Conservation (phyloP, 768 basidiomycete genomes). For the Termitomyces sp. region DNA sequence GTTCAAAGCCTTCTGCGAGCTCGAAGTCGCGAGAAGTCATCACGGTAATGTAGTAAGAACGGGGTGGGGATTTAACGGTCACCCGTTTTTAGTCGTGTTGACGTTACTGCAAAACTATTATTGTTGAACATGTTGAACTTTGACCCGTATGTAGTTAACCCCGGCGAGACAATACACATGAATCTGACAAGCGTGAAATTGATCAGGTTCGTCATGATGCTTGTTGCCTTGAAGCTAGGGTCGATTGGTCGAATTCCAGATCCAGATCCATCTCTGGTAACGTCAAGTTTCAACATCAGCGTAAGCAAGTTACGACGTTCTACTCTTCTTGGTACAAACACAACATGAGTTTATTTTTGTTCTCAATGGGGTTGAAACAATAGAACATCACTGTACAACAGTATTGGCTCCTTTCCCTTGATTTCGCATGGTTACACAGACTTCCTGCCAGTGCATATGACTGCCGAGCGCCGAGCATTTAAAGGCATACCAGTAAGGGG, state of each 20-base stretch:
- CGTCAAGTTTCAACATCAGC: no score
- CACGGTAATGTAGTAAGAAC: not conserved
- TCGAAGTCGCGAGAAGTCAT: not conserved
- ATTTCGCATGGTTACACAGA: not conserved
- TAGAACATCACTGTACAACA: not conserved
- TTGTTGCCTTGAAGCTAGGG: no score
- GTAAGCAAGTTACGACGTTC: not conserved
- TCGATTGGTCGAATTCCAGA: not conserved
- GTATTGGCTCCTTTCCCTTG: not conserved
- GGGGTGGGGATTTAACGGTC: not conserved
- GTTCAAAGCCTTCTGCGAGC: not conserved
- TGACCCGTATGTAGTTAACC: no score
- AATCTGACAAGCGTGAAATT: not conserved
- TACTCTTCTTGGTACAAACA: not conserved
- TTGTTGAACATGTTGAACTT: no score
- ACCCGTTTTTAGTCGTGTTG: not conserved
- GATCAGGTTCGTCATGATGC: no score
- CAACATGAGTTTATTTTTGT: not conserved
- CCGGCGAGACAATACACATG: no score
- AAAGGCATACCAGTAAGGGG: not conserved
- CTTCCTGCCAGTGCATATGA: not conserved
- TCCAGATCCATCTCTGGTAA: not conserved
- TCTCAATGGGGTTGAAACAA: not conserved
- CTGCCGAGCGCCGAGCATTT: not conserved
- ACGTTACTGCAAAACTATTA: not conserved